Evolutionary conservation across 306 rosid genomes (phyloP).

Genomic region (Fagus sylvatica): DNA sequence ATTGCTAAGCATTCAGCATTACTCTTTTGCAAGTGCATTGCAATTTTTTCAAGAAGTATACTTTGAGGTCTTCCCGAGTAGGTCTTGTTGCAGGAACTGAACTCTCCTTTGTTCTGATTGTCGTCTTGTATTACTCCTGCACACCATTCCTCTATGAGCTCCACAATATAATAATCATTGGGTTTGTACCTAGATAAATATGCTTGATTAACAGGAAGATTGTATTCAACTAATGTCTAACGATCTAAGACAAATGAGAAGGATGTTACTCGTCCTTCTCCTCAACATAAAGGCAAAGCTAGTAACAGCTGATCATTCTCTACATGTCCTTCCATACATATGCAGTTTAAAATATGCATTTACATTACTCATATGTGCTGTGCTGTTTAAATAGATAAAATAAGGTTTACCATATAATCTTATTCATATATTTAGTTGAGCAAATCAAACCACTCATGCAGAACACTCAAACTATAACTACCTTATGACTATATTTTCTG

Average conservation of each 20-base stretch:
- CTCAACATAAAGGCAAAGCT: neutral
- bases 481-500: too few relatives aligned
- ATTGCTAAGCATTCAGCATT: conserved; percentile 66
- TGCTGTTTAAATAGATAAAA: neutral
- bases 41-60: conserved; percentile 84
- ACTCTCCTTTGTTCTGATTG: conserved; percentile 48
- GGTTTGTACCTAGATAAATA: conserved; percentile 65
- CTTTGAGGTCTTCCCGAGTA: conserved; percentile 59
- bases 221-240: conserved; percentile 1
- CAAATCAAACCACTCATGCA: neutral
- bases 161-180: conserved; percentile 73
- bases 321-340: neutral
- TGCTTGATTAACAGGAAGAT: neutral
- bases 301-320: conserved; percentile 4
- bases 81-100: conserved; percentile 39
- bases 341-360: neutral
- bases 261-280: conserved; percentile 10
- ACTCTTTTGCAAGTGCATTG: conserved; percentile 73
- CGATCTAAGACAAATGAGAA: neutral
- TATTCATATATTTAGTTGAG: neutral
- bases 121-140: conserved; percentile 83
- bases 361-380: neutral
- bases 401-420: neutral
- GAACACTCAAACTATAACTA: neutral
- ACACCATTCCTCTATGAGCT: conserved; percentile 89